A percentile compares a stretch with the other conserved stretches of the same genome.
Conservation (phyloP, 129 eudicot species). For the Chrysanthemum makinoi region DNA sequence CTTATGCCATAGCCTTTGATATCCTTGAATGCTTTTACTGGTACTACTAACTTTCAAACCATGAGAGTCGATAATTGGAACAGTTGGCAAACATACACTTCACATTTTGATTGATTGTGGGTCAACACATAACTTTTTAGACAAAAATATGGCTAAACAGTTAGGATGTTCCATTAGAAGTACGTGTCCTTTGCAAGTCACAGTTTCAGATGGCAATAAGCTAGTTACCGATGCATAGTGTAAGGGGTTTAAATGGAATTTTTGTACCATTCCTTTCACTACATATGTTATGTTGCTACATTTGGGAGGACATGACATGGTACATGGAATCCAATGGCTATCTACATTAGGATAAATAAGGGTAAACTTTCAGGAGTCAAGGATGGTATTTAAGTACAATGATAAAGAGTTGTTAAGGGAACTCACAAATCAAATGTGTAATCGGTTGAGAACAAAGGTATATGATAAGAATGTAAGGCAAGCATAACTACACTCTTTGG, state of each 20-base stretch:
- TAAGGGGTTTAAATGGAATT: background rate
- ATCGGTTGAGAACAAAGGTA: background rate
- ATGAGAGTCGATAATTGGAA: too few species aligned
- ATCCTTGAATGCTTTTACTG: too few species aligned
- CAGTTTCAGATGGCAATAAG: background rate
- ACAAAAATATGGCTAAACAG: background rate
- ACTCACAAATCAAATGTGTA: background rate
- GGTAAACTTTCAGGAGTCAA: background rate
- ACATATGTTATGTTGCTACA: background rate
- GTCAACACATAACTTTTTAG: background rate
- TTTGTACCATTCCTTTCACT: background rate
- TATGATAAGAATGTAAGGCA: background rate
- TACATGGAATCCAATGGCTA: background rate
- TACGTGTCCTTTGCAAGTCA: background rate
- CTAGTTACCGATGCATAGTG: background rate
- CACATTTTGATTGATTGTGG: background rate
- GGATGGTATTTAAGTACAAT: background rate
- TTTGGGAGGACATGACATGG: background rate
- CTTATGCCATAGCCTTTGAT: too few species aligned
- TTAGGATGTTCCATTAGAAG: background rate
- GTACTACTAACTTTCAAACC: too few species aligned
- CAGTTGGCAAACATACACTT: background rate
- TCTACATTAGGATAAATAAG: background rate
- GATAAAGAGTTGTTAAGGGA: background rate
- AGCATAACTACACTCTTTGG: background rate